These are phyloP conservation scores for Lachnellula subtilissima DNA, from an alignment of 2,329 filamentous ascomycete genomes.

Conservation along the genomic window DNA sequence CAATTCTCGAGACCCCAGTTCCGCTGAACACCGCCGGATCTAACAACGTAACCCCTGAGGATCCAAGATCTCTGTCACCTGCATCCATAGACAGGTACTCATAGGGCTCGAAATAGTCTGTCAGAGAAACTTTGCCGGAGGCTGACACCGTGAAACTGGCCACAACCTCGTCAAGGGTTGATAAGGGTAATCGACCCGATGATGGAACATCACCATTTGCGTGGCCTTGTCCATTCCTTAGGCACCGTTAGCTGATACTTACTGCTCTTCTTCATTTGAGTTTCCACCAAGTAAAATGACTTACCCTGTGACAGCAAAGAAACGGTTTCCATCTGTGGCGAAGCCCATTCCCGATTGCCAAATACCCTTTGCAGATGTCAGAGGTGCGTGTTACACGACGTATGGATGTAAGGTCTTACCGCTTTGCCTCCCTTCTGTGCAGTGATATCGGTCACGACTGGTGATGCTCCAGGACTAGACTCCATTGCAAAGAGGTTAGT, in stretches of 20 bases:
- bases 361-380: conserved; percentile 23
- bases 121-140: conserved; percentile 41
- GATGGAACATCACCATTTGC: conserved; percentile 34
- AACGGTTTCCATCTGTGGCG: conserved; percentile 29
- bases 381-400: neutral
- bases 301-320: conserved; percentile 31
- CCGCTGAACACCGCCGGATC: conserved; percentile 42
- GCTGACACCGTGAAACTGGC: conserved; percentile 40
- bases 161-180: conserved; percentile 41
- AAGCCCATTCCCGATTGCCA: conserved; percentile 36
- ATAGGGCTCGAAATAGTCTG: conserved; percentile 52
- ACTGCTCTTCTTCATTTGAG: neutral
- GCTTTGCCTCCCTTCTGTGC: conserved; percentile 36
- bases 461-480: conserved; percentile 35
- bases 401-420: neutral
- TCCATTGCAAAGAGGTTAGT: conserved; percentile 38
- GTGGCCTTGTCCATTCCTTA: conserved; percentile 32
- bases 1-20: conserved; percentile 41
- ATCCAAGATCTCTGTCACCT: conserved; percentile 48
- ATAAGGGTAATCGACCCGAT: conserved; percentile 31
- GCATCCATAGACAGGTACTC: conserved; percentile 47
- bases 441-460: conserved; percentile 29
- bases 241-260: too few relatives aligned
- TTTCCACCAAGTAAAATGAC: conserved; percentile 8
- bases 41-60: conserved; percentile 38